Base-by-base conservation (phyloP, 371 early-diverging fungal species). In the Mortierella sp. region DNA sequence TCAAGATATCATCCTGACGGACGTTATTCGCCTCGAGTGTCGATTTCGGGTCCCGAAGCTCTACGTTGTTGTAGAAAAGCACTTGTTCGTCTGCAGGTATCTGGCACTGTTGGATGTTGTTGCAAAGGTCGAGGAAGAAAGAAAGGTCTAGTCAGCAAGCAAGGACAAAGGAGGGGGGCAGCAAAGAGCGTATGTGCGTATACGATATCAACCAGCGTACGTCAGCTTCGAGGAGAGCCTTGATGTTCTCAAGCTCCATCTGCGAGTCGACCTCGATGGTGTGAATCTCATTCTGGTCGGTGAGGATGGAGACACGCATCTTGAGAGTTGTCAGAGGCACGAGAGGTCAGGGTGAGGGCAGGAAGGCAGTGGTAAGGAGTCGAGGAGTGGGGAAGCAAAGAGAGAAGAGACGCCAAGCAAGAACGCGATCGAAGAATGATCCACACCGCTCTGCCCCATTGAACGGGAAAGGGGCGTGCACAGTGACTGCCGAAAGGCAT, bases 201-300 rank as follows among this genome's bases (percentile, higher is more conserved):
- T n/a, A n/a, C n/a, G n/a, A n/a, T n/a, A n/a, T n/a, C n/a, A n/a
- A 16, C 39, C 42, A 27, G 23, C 72, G 54, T 86, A 94, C 89
- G 82, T 95, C 94, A 19, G 84, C 90, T 74, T 95, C 95, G 24
- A 94, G 82, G 16, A 95, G 82, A 13, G 94, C 95, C 65, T 89
- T 86, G 46, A 96, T 81, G 79, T 93, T 93, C 68, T 91, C 93
- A 53, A 95, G 82, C 68, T 90, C 90, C 88, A 93, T 92, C 71
- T 89, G 86, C 13, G 84, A 86, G 78, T 91, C 91, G 49, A 94
- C 89, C 58, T 94, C 94, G 23, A 95, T 68, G 67, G 84, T 84
- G 61, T 88, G 88, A 30, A 91, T 64, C 24, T 87, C 85, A 56
- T 89, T 91, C 16, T 74, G 70, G 55, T 89, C 88, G 14, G 87